Evolutionary conservation across 2,329 filamentous ascomycete species (phyloP), one percentile per base, ranked within the genome.

Genomic region (Paraconiothyrium brasiliense): DNA sequence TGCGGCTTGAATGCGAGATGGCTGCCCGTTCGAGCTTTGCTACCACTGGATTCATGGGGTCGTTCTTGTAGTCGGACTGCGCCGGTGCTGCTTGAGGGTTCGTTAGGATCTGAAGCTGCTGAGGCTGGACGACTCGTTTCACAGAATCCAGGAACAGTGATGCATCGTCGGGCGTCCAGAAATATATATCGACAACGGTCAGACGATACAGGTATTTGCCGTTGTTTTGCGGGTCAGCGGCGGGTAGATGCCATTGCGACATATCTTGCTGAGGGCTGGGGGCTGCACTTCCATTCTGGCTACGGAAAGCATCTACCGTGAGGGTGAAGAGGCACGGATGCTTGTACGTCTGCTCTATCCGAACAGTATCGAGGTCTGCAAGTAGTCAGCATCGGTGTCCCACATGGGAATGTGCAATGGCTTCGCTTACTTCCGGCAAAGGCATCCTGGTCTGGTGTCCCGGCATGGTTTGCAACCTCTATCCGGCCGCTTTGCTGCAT

Each of bases 141-240:
- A 92, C 81, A 14, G 87, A 88, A 69, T 90, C 90, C 63, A 93
- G 80, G 66, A 94, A 92, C 59, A 88, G 85, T 32, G 88, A 80
- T 1, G 91, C 90, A 78, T 94, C 91, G 59, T 88, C 84, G 62
- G 88, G 86, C 0, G 88, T 92, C 90, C 90, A 93, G 72, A 94
- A 91, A 80, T 94, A 94, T 14, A 94, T 81, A 72, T 94, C 91
- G 60, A 94, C 76, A 0, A 89, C 90, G 74, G 92, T 89, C 8
- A 94, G 84, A 74, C 88, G 89, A 80, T 93, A 93, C 82, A 93
- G 87, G 76, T 93, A 93, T 76, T 91, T 92, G 74, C 86, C 89
- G 77, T 93, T 87, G 77, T 92, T 92, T 54, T 84, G 84, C 2
- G 87, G 87, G 75, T 94, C 90, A 75, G 86, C 90, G 0, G 88